Percentiles rank a stretch among this genome's conserved stretches.
Conservation (phyloP, 768 basidiomycete genomes). For the Terana coerulea region DNA sequence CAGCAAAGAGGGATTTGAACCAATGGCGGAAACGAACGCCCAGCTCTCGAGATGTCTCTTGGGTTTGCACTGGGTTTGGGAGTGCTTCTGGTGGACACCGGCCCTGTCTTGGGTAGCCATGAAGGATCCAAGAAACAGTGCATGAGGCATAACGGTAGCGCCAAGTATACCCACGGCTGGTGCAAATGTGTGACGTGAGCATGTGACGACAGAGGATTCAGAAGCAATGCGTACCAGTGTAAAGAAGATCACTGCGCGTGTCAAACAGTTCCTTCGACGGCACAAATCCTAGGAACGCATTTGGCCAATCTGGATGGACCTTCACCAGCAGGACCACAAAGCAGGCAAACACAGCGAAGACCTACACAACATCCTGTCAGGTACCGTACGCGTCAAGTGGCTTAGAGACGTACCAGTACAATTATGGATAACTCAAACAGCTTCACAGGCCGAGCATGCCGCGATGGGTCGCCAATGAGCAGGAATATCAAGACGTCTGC, state of each 20-base stretch:
- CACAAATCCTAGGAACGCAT: conserved; percentile 71
- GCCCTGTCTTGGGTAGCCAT: conserved; percentile 73
- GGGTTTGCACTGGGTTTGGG: conserved; percentile 15
- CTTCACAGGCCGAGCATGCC: conserved; percentile 51
- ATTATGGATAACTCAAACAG: conserved; percentile 69
- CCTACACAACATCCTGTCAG: conserved; percentile 42
- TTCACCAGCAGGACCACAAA: conserved; percentile 73
- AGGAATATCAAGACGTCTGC: conserved; percentile 55
- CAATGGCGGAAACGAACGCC: conserved; percentile 9
- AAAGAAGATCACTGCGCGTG: conserved; percentile 41
- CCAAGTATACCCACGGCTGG: conserved; percentile 57
- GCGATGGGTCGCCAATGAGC: conserved; percentile 65
- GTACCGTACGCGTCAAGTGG: conserved; percentile 64
- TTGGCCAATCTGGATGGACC: conserved; percentile 64
- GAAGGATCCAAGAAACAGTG: conserved; percentile 81
- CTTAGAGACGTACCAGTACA: conserved; percentile 52
- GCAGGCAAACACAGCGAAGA: conserved; percentile 59
- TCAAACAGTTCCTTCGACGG: conserved; percentile 63
- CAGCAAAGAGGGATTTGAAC: conserved; percentile 19
- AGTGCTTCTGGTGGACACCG: conserved; percentile 16
- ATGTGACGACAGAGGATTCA: not conserved
- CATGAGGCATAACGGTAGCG: conserved; percentile 93
- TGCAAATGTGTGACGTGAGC: not conserved
- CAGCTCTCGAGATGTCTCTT: not conserved
- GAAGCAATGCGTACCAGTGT: conserved; percentile 45